A percentile compares a stretch with the other conserved stretches of the same genome.
Conservation (phyloP, 2,329 filamentous ascomycete species). For the Talaromyces sp. region DNA sequence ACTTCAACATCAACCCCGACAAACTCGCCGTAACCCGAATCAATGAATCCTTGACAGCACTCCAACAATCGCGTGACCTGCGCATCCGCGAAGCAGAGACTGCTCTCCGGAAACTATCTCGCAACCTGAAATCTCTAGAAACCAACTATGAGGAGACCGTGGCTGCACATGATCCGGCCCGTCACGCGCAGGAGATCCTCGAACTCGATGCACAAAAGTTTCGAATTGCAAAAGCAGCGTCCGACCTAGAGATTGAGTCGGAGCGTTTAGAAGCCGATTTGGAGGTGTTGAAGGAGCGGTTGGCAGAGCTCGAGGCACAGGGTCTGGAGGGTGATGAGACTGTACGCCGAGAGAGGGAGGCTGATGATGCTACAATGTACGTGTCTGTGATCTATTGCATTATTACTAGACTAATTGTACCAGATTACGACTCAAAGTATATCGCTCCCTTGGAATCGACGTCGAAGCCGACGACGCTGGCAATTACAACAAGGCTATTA, state of each 20-base stretch:
- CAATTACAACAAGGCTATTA: slow-evolving; percentile 79
- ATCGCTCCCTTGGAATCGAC: slow-evolving; percentile 85
- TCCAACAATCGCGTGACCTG: slow-evolving; percentile 78
- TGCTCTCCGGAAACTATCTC: slow-evolving; percentile 67
- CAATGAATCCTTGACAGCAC: slow-evolving; percentile 73
- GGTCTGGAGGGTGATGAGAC: slow-evolving; percentile 70
- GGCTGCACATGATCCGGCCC: slow-evolving; percentile 68
- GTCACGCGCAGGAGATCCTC: slow-evolving; percentile 79
- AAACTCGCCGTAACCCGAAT: slow-evolving; percentile 79
- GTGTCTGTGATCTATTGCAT: background rate
- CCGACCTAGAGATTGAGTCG: slow-evolving; percentile 88
- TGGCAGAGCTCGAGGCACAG: slow-evolving; percentile 82
- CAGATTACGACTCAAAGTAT: slow-evolving; percentile 80
- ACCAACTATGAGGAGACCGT: slow-evolving; percentile 75
- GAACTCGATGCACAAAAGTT: slow-evolving; percentile 92
- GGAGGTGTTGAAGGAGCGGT: slow-evolving; percentile 67
- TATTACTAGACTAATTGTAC: background rate
- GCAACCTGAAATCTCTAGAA: slow-evolving; percentile 69
- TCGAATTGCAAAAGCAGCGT: slow-evolving; percentile 84
- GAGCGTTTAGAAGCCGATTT: slow-evolving; percentile 80
- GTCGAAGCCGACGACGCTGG: slow-evolving; percentile 76
- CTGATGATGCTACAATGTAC: slow-evolving; percentile 49
- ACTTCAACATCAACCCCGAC: slow-evolving; percentile 93
- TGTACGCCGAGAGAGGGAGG: slow-evolving; percentile 50
- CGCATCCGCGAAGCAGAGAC: slow-evolving; percentile 68